phyloP scores from a whole-genome alignment of 176 grass and related monocot genomes.

The Dendrocalamus sinicus region DNA sequence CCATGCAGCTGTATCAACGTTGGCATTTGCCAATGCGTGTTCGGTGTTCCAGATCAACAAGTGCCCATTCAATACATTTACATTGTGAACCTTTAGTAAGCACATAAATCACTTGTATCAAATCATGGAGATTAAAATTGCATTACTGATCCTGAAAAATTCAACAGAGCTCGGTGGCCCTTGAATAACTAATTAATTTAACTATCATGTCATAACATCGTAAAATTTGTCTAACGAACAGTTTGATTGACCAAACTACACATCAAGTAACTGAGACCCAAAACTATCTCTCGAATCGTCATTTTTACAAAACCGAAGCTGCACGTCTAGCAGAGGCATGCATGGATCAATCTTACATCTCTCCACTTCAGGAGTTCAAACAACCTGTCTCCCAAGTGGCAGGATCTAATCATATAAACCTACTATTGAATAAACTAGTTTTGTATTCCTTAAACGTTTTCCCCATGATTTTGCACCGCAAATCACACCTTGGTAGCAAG shows the following conservation, averaged over 20 bases:
- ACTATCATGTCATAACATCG: not conserved
- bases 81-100: slow-evolving; percentile 9
- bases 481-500: not conserved
- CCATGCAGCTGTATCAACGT: not conserved
- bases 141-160: not conserved
- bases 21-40: not conserved
- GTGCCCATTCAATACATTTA: not conserved
- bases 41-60: not conserved
- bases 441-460: not conserved
- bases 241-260: not conserved
- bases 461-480: not conserved
- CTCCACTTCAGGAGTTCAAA: not conserved
- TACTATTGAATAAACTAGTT: not conserved
- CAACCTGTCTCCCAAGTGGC: too few species aligned
- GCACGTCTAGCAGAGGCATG: not conserved
- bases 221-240: not conserved
- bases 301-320: not conserved
- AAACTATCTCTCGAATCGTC: not conserved
- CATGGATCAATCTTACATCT: not conserved
- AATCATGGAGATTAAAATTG: not conserved
- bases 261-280: not conserved
- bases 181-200: not conserved
- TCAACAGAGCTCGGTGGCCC: not conserved
- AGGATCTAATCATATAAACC: not conserved
- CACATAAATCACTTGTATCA: not conserved